Base-by-base conservation (phyloP, 768 basidiomycete species). In the Hortiboletus flavorubellus region DNA sequence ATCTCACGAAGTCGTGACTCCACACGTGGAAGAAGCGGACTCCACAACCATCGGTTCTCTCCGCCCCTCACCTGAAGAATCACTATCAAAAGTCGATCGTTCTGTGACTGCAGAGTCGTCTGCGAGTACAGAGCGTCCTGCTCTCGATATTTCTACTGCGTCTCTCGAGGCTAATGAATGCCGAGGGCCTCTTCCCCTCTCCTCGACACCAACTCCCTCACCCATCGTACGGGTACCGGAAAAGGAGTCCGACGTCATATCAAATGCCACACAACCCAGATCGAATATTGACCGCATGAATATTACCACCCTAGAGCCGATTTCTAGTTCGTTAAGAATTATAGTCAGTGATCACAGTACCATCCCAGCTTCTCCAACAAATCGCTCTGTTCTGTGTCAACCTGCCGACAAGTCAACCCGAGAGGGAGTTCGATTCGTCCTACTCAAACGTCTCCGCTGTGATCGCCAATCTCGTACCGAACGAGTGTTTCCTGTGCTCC, bases 391-490 rank as follows among this genome's bases (percentile, higher is more conserved):
- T 33, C 37, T 55, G 26, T 55, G 30, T 45, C 68, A 57, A 35
- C 54, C 66, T 37, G 12, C 35, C 44, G 55, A 66, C 37, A 80
- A 74, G 47, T 77, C 81, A 11, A 74, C 81, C 8, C 67, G 72
- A 44, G 88, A 89, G 44, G 85, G 83, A 8, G 74, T 91, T 41
- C 81, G 82, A 26, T 72, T 85, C 29, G 81, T 85, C 14, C 77
- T 87, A 29, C 80, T 82, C 72, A 79, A 82, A 10, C 79, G 88
- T 30, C 75, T 85, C 39, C 76, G 80, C 35, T 76, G 73, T 56
- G 85, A 89, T 65, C 75, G 72, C 14, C 84, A 86, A 66, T 79
- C 84, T 11, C 80, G 81, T 21, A 77, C 80, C 39, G 85, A 87
- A 60, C 80, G 82, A 21, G 76, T 87, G 10, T 76, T 78, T 26